A percentile compares a stretch with the other conserved stretches of the same genome.
Conservation (phyloP, 129 eudicot genomes). For the Glebionis coronaria region DNA sequence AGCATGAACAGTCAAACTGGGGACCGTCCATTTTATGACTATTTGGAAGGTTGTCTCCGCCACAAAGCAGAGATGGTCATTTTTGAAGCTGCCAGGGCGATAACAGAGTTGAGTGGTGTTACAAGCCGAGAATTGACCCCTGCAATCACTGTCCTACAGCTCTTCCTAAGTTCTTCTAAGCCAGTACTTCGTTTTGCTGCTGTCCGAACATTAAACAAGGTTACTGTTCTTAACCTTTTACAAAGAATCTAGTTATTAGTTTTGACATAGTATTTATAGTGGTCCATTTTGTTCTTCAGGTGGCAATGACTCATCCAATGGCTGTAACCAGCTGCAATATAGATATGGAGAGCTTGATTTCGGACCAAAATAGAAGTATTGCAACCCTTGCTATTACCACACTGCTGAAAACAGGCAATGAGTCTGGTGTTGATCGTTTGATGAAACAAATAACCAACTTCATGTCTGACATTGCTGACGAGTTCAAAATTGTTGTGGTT, state of each 20-base stretch:
- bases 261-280: slow-evolving; percentile 10
- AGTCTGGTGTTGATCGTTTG: slow-evolving; percentile 93
- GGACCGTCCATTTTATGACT: slow-evolving; percentile 96
- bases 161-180: slow-evolving; percentile 88
- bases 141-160: slow-evolving; percentile 94
- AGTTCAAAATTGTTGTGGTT: slow-evolving; percentile 94
- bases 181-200: slow-evolving; percentile 98
- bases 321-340: slow-evolving; percentile 95
- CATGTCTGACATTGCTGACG: slow-evolving; percentile 98
- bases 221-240: slow-evolving; percentile 18
- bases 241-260: neutral
- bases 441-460: slow-evolving; percentile 98
- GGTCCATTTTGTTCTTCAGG: slow-evolving; percentile 42
- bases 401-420: slow-evolving; percentile 93
- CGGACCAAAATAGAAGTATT: slow-evolving; percentile 95
- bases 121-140: slow-evolving; percentile 93
- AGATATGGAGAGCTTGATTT: slow-evolving; percentile 95
- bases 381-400: slow-evolving; percentile 99
- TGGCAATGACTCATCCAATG: slow-evolving; percentile 97
- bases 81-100: slow-evolving; percentile 94
- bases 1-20: slow-evolving; percentile 68
- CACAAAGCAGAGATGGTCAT: slow-evolving; percentile 99
- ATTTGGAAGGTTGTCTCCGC: slow-evolving; percentile 88
- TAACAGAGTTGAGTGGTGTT: slow-evolving; percentile 86
- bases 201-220: slow-evolving; percentile 96